Evolutionary conservation across 1,139 yeast species (phyloP).

Genomic region (Scheffersomyces lignicola): DNA sequence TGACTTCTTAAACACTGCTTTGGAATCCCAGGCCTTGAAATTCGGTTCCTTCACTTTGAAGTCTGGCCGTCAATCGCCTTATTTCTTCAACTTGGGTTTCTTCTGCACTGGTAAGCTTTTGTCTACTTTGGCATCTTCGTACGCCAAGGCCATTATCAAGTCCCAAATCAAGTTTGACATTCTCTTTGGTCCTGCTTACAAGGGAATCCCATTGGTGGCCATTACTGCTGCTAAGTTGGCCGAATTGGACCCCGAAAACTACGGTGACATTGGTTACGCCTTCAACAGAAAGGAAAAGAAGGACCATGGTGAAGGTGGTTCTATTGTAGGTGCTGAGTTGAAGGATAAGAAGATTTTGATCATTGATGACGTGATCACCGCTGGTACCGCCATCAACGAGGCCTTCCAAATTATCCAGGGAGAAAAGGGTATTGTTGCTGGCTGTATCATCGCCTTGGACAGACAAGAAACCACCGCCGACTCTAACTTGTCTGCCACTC

Average conservation of each 20-base stretch:
- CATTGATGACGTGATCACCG: conserved; percentile 97
- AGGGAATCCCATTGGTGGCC: conserved; percentile 95
- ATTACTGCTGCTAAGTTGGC: conserved; percentile 89
- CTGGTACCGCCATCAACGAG: conserved; percentile 96
- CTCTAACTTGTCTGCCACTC: conserved; percentile 73
- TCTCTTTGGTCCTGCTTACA: conserved; percentile 95
- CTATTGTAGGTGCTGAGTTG: conserved; percentile 81
- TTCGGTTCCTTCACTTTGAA: conserved; percentile 89
- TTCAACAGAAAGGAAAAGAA: conserved; percentile 91
- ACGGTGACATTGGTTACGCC: conserved; percentile 63
- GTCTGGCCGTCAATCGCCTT: conserved; percentile 93
- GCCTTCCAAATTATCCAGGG: conserved; percentile 77
- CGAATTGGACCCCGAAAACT: conserved; percentile 81
- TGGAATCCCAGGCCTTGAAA: conserved; percentile 76
- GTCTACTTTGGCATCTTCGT: conserved; percentile 79
- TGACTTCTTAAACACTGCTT: conserved; percentile 75
- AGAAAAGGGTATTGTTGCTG: conserved; percentile 75
- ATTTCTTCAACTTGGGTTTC: conserved; percentile 91
- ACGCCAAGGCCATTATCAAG: conserved; percentile 82
- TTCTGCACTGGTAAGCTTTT: conserved; percentile 80
- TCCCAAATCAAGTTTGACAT: conserved; percentile 85
- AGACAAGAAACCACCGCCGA: conserved; percentile 86
- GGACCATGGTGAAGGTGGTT: conserved; percentile 98
- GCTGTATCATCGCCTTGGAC: conserved; percentile 88
- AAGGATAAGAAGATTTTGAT: conserved; percentile 72